These are phyloP conservation scores for Acorus gramineus DNA, from an alignment of 106 monocot genomes.

Conservation along the genomic window DNA sequence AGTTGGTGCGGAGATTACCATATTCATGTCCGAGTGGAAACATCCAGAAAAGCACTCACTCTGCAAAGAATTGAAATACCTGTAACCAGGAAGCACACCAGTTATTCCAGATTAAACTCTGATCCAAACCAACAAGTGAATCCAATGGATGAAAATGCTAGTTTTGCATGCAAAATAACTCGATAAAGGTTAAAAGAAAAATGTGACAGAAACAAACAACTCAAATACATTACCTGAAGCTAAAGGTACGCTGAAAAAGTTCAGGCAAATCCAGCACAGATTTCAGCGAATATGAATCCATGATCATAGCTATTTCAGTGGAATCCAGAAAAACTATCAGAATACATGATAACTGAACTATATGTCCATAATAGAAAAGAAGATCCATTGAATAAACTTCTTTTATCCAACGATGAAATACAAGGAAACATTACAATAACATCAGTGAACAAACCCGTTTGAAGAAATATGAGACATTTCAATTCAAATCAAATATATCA, in stretches of 20 bases:
- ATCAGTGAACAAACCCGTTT: too few species aligned
- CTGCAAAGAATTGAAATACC: constrained; percentile 96
- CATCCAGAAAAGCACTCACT: constrained; percentile 84
- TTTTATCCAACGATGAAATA: too few species aligned
- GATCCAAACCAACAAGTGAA: not conserved
- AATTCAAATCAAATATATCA: too few species aligned
- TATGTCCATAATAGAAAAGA: too few species aligned
- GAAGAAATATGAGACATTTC: too few species aligned
- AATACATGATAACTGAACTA: too few species aligned
- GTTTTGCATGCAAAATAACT: too few species aligned
- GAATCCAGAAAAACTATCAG: too few species aligned
- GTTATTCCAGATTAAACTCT: not conserved
- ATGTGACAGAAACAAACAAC: not conserved
- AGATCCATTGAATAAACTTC: too few species aligned
- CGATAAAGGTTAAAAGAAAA: not conserved
- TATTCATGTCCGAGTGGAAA: constrained; percentile 76
- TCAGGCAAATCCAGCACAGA: constrained; percentile 44
- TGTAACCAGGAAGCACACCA: constrained; percentile 15
- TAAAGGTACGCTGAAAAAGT: constrained; percentile 41
- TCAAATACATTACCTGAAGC: constrained; percentile 38
- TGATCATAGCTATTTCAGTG: constrained; percentile 18
- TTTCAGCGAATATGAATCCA: constrained; percentile 44
- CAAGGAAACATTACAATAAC: too few species aligned
- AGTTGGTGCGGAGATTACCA: constrained; percentile 97
- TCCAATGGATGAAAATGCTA: not conserved